Conservation (phyloP, 305 asterid genomes). For the Galium porrigens region DNA sequence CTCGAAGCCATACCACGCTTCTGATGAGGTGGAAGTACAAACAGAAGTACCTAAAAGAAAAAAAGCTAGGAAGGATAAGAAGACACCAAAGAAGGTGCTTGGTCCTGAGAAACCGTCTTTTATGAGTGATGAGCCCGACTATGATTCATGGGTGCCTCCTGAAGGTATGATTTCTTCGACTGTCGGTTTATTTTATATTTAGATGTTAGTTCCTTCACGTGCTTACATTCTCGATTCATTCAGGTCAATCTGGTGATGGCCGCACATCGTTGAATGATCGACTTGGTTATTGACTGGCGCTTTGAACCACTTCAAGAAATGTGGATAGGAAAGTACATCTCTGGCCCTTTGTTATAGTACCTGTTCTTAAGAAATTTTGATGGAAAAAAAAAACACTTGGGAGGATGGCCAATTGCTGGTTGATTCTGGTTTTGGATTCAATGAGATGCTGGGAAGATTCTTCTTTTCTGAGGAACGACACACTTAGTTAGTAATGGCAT, state of each 20-base stretch:
- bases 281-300: slow-evolving; percentile 45
- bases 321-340: neutral
- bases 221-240: slow-evolving; percentile 16
- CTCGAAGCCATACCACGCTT: slow-evolving; percentile 40
- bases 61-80: slow-evolving; percentile 30
- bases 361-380: neutral
- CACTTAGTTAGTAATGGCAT: too few relatives aligned
- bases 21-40: slow-evolving; percentile 29
- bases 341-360: neutral
- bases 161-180: slow-evolving; percentile 38
- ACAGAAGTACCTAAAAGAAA: slow-evolving; percentile 21
- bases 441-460: neutral
- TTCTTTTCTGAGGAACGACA: neutral
- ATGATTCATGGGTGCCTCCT: slow-evolving; percentile 81
- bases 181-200: neutral
- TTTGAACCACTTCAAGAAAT: neutral
- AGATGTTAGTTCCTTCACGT: slow-evolving; percentile 9
- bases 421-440: neutral
- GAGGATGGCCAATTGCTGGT: neutral
- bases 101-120: slow-evolving; percentile 74
- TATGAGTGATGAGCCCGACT: slow-evolving; percentile 35
- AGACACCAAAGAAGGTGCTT: slow-evolving; percentile 42
- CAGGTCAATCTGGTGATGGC: slow-evolving; percentile 96
- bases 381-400: neutral
- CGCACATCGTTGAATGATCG: slow-evolving; percentile 85